phyloP scores from a whole-genome alignment of 2,329 filamentous ascomycete species.

The Talaromyces piceae region DNA sequence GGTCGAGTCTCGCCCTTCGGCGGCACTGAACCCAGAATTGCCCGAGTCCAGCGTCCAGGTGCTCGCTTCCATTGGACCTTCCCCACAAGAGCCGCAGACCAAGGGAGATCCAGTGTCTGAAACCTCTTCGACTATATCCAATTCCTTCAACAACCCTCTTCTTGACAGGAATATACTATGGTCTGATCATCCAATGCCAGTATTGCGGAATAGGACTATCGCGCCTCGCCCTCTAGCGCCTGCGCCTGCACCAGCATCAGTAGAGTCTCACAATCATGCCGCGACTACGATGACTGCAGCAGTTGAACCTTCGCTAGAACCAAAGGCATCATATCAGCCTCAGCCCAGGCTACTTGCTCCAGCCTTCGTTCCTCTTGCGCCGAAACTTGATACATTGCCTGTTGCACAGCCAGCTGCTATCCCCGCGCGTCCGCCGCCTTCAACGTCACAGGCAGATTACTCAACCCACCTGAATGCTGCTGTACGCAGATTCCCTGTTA shows the following conservation, averaged over 20 bases:
- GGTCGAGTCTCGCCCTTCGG: background rate
- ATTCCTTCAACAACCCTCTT: conserved; percentile 1
- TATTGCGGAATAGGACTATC: conserved; percentile 1
- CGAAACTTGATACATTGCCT: background rate
- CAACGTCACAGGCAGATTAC: background rate
- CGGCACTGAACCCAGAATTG: background rate
- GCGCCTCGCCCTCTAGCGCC: conserved; percentile 5
- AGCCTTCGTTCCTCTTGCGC: background rate
- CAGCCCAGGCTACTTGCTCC: background rate
- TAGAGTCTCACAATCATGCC: background rate
- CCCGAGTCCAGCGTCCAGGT: background rate
- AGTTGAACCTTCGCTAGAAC: background rate
- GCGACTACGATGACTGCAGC: background rate
- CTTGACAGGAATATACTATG: background rate
- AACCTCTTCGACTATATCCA: background rate
- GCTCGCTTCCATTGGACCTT: background rate
- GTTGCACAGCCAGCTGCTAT: background rate
- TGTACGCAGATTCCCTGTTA: conserved; percentile 1
- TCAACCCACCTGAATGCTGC: background rate
- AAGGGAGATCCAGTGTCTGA: background rate
- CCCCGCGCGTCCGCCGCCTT: background rate
- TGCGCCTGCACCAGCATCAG: background rate
- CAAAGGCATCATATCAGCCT: background rate
- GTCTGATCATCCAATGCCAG: background rate
- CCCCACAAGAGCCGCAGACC: background rate